phyloP scores from a whole-genome alignment of 345 rosid species.

The Gossypium herbaceum region DNA sequence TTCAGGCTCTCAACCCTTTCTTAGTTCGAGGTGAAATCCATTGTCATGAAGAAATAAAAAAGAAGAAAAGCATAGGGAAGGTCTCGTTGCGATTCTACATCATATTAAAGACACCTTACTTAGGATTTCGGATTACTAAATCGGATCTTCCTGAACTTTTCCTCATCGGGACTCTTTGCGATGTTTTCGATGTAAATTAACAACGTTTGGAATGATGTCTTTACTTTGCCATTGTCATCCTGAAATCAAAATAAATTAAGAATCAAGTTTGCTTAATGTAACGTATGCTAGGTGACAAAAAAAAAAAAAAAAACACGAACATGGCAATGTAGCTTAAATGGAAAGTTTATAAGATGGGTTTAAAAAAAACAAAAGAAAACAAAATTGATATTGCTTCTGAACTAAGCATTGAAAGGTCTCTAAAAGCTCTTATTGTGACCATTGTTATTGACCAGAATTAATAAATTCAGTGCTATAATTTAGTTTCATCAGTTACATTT shows the following conservation, averaged over 20 bases:
- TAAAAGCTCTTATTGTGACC: no score
- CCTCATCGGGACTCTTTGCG: slow-evolving; percentile 46
- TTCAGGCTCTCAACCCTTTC: slow-evolving; percentile 53
- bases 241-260: slow-evolving; percentile 17
- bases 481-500: no score
- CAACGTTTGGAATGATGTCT: slow-evolving; percentile 62
- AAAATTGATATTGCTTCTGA: no score
- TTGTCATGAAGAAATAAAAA: background rate
- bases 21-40: slow-evolving; percentile 21
- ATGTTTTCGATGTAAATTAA: slow-evolving; percentile 58
- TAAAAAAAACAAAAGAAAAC: no score
- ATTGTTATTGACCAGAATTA: no score
- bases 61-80: background rate
- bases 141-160: slow-evolving; percentile 69
- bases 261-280: slow-evolving; percentile 1
- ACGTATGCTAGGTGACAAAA: background rate
- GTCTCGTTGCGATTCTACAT: background rate
- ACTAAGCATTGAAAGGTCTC: no score
- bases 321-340: background rate
- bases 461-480: no score
- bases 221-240: slow-evolving; percentile 54
- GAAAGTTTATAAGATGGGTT: no score
- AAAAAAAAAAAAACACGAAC: background rate
- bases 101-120: slow-evolving; percentile 23
- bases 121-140: slow-evolving; percentile 52